Conservation (phyloP, 2,329 filamentous ascomycete species). For the Massarina eburnea region DNA sequence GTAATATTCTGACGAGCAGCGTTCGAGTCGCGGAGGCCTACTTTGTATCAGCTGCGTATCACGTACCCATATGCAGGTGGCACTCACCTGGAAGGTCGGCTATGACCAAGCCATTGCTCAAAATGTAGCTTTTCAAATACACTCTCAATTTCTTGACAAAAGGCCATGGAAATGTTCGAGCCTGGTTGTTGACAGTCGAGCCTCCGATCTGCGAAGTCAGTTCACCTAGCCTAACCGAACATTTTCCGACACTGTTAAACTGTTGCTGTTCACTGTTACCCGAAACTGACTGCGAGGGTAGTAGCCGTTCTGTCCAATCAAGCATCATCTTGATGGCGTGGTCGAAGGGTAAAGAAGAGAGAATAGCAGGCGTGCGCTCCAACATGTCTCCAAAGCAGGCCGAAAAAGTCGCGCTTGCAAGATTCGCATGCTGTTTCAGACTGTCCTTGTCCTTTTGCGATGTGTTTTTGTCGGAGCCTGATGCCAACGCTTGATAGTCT, state of each 20-base stretch:
- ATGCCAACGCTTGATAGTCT: conserved; percentile 32
- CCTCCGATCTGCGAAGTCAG: conserved; percentile 43
- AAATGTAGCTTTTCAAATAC: conserved; percentile 48
- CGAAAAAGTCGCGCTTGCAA: conserved; percentile 30
- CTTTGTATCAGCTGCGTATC: neutral
- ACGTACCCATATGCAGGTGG: neutral
- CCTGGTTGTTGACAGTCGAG: neutral
- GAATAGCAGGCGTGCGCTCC: conserved; percentile 7
- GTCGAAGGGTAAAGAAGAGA: conserved; percentile 14
- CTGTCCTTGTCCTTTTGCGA: conserved; percentile 9
- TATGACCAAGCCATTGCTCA: conserved; percentile 52
- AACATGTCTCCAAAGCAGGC: conserved; percentile 16
- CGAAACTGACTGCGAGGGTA: conserved; percentile 2
- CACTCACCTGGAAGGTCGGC: conserved; percentile 52
- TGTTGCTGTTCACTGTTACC: conserved; percentile 31
- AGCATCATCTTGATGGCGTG: conserved; percentile 16
- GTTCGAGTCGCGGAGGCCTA: conserved; percentile 53
- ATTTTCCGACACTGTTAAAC: conserved; percentile 41
- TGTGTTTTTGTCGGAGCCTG: conserved; percentile 8
- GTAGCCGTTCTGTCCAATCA: conserved; percentile 13
- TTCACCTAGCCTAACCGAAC: conserved; percentile 37
- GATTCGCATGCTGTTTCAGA: conserved; percentile 28
- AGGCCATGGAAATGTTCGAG: conserved; percentile 44
- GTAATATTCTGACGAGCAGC: conserved; percentile 48
- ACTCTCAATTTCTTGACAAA: conserved; percentile 52